phyloP scores from a whole-genome alignment of 176 grass and related monocot species.

The Bothriochloa decipiens region DNA sequence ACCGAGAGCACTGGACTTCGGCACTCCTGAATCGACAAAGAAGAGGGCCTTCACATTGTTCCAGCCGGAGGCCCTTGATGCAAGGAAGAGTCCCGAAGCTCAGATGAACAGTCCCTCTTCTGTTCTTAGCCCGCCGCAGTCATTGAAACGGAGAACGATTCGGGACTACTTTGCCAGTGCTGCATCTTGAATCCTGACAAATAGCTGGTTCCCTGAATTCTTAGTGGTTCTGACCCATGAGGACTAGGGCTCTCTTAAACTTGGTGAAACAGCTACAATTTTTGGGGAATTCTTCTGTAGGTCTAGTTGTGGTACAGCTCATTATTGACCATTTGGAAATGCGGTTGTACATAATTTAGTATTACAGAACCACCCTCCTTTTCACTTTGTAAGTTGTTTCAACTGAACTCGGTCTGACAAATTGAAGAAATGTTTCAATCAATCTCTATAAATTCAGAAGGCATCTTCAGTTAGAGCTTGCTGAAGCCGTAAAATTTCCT shows the following conservation, averaged over 20 bases:
- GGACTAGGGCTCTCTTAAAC: background rate
- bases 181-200: conserved; percentile 47
- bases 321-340: conserved; percentile 16
- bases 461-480: background rate
- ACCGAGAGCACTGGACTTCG: conserved; percentile 64
- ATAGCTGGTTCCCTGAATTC: background rate
- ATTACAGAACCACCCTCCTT: background rate
- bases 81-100: conserved; percentile 50
- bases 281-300: conserved; percentile 31
- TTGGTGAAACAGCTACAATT: conserved; percentile 35
- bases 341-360: conserved; percentile 44
- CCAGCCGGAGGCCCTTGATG: conserved; percentile 43
- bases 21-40: conserved; percentile 71
- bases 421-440: too few relatives aligned
- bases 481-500: too few relatives aligned
- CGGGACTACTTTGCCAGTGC: conserved; percentile 77
- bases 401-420: too few relatives aligned
- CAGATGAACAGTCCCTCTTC: conserved; percentile 69
- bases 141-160: conserved; percentile 90
- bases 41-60: conserved; percentile 74
- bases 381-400: background rate
- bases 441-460: background rate
- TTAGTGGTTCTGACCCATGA: conserved; percentile 11
- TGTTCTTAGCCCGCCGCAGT: conserved; percentile 82
- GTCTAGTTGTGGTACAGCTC: conserved; percentile 17